Conservation (phyloP, 495 filamentous ascomycete species). For the Penicillium fimorum region DNA sequence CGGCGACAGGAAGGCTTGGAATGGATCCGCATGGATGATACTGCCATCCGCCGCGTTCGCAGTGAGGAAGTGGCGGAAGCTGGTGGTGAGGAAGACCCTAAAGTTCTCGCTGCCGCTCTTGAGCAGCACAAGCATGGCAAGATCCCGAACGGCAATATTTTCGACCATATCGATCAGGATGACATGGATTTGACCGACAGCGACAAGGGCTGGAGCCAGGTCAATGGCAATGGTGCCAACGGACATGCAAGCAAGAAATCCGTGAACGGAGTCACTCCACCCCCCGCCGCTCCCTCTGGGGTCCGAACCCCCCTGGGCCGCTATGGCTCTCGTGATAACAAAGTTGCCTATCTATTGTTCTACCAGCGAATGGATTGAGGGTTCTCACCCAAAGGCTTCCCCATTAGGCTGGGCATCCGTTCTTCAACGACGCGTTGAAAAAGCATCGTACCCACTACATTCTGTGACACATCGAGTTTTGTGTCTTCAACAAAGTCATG, state of each 20-base stretch:
- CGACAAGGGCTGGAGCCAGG: slow-evolving; percentile 82
- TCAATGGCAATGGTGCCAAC: slow-evolving; percentile 56
- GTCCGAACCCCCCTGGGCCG: slow-evolving; percentile 62
- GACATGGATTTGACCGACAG: slow-evolving; percentile 55
- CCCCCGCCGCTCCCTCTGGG: slow-evolving; percentile 47
- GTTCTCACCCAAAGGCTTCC: neutral
- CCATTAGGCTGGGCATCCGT: slow-evolving; percentile 1
- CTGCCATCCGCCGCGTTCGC: slow-evolving; percentile 77
- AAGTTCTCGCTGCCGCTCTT: slow-evolving; percentile 61
- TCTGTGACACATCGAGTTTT: slow-evolving; percentile 5
- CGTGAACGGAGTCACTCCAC: slow-evolving; percentile 62
- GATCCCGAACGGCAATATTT: slow-evolving; percentile 61
- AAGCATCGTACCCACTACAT: slow-evolving; percentile 18
- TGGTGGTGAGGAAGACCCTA: slow-evolving; percentile 75
- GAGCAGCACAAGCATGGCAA: slow-evolving; percentile 64
- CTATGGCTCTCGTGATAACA: slow-evolving; percentile 82
- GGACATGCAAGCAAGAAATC: slow-evolving; percentile 58
- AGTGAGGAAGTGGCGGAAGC: slow-evolving; percentile 90
- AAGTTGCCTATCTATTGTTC: slow-evolving; percentile 94
- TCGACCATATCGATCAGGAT: slow-evolving; percentile 65
- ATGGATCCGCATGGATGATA: slow-evolving; percentile 96
- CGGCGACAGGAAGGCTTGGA: slow-evolving; percentile 88
- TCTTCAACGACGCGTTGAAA: slow-evolving; percentile 6
- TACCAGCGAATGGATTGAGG: slow-evolving; percentile 70
- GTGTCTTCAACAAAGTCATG: slow-evolving; percentile 9